A percentile compares a stretch with the other conserved stretches of the same genome.
These are phyloP conservation scores for Cytospora leucostoma DNA, from an alignment of 2,329 filamentous ascomycete genomes.

Conservation along the genomic window DNA sequence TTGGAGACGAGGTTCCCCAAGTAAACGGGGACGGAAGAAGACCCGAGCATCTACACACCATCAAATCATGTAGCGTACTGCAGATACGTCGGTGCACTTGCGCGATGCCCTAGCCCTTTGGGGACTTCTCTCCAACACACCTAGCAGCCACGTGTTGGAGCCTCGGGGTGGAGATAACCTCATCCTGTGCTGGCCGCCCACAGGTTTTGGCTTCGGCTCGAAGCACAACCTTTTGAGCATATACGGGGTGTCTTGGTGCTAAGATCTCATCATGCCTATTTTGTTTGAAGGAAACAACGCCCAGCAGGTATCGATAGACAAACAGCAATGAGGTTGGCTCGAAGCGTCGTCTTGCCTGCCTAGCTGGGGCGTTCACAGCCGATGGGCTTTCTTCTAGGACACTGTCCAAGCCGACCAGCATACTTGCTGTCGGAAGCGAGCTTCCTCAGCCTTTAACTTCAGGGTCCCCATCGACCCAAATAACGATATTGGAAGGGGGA, in stretches of 20 bases:
- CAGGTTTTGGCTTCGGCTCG: background rate
- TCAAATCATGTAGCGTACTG: background rate
- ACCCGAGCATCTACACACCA: no score
- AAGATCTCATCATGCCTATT: background rate
- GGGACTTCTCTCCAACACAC: background rate
- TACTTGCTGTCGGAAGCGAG: background rate
- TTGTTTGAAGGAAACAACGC: background rate
- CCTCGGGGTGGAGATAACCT: background rate
- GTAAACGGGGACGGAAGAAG: no score
- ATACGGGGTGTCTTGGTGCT: background rate
- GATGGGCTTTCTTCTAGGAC: background rate
- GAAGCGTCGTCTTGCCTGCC: background rate
- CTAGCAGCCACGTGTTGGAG: background rate
- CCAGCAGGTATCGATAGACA: background rate
- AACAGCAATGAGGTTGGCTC: background rate
- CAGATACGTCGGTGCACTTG: background rate
- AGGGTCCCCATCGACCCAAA: slow-evolving; percentile 46
- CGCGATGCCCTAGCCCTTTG: background rate
- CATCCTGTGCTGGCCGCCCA: background rate
- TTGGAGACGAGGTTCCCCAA: no score
- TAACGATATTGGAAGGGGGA: slow-evolving; percentile 46
- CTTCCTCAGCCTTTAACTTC: background rate
- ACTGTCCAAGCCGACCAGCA: background rate
- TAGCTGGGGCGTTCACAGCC: background rate
- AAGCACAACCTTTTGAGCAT: background rate